A percentile compares a stretch with the other conserved stretches of the same genome.
Conservation (phyloP, 768 basidiomycete genomes). For the Pisolithus tinctorius region DNA sequence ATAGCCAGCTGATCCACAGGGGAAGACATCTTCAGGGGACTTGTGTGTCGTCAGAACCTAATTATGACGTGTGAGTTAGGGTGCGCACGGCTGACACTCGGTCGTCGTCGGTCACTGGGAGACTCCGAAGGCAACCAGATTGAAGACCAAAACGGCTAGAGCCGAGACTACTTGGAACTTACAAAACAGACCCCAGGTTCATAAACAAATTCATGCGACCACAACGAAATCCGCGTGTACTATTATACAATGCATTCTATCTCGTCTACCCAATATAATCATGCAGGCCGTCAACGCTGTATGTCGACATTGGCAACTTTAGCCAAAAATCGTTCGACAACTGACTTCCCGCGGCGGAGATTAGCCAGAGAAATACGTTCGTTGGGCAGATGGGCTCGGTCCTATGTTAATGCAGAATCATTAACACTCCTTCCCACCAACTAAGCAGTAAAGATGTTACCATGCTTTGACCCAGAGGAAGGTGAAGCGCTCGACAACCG, state of each 20-base stretch:
- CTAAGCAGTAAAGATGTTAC: constrained; percentile 36
- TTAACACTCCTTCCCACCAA: not conserved
- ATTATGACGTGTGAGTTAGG: not conserved
- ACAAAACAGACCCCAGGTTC: too few species aligned
- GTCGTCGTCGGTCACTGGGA: too few species aligned
- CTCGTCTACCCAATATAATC: not conserved
- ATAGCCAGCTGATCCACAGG: constrained; percentile 27
- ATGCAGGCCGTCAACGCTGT: too few species aligned
- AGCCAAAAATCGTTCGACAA: constrained; percentile 66
- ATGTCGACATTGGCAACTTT: constrained; percentile 35
- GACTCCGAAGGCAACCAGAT: too few species aligned
- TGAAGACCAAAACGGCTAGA: too few species aligned
- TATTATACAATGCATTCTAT: not conserved
- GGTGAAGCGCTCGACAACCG: constrained; percentile 80
- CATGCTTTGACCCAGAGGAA: constrained; percentile 90
- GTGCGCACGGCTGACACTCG: too few species aligned
- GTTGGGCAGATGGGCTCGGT: constrained; percentile 89
- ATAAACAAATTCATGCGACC: too few species aligned
- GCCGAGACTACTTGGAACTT: too few species aligned
- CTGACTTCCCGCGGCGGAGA: constrained; percentile 68
- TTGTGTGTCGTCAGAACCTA: not conserved
- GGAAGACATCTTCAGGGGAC: not conserved
- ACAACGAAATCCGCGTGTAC: too few species aligned
- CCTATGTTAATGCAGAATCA: constrained; percentile 35
- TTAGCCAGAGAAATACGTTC: constrained; percentile 87